Conservation (phyloP, 805 yeast genomes). For the Nakazawaea wickerhamii region DNA sequence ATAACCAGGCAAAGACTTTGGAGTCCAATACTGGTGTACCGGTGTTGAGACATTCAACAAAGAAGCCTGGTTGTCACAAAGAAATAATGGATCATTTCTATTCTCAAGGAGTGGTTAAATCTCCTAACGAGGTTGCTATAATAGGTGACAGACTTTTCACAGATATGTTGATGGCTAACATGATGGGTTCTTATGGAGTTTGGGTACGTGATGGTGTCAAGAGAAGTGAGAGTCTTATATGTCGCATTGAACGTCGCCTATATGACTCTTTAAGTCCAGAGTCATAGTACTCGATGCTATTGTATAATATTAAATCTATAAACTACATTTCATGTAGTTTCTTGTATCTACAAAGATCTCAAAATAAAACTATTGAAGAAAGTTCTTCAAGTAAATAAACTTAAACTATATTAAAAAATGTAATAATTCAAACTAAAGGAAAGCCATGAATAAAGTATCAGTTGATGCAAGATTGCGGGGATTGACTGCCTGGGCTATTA, state of each 20-base stretch:
- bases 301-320: neutral
- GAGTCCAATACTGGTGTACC: slow-evolving; percentile 63
- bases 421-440: slow-evolving; percentile 41
- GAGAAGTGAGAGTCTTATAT: slow-evolving; percentile 43
- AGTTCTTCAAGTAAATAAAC: too few species aligned
- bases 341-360: too few species aligned
- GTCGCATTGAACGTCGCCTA: slow-evolving; percentile 44
- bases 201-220: slow-evolving; percentile 82
- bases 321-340: too few species aligned
- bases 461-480: slow-evolving; percentile 90
- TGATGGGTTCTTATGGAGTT: slow-evolving; percentile 81
- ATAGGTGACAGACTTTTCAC: slow-evolving; percentile 91
- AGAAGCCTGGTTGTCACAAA: slow-evolving; percentile 74
- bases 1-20: slow-evolving; percentile 53
- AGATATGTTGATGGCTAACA: slow-evolving; percentile 88
- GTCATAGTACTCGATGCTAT: neutral
- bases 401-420: slow-evolving; percentile 2
- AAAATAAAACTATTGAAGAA: too few species aligned
- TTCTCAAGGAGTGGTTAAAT: slow-evolving; percentile 35
- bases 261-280: slow-evolving; percentile 14
- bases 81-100: slow-evolving; percentile 63
- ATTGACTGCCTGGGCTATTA: slow-evolving; percentile 91
- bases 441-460: slow-evolving; percentile 94
- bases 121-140: slow-evolving; percentile 67
- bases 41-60: slow-evolving; percentile 65